These are phyloP conservation scores for Cryptococcus sp. DNA, from an alignment of 1,284 basidiomycete genomes.

Conservation along the genomic window DNA sequence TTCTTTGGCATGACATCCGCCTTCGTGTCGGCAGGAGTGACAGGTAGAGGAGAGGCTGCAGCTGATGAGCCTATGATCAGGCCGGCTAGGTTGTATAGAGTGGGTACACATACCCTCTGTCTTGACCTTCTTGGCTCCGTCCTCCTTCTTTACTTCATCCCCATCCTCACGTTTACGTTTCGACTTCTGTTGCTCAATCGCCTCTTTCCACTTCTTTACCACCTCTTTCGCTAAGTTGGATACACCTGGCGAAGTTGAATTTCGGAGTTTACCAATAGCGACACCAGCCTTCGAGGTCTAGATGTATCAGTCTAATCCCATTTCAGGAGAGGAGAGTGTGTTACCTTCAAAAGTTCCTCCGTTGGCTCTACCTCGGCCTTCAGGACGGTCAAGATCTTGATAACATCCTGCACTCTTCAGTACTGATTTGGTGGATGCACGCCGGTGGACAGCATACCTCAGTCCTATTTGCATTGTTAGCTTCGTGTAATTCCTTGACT, in stretches of 20 bases:
- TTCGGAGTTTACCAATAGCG: constrained; percentile 84
- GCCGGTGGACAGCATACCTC: constrained; percentile 57
- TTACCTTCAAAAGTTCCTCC: constrained; percentile 79
- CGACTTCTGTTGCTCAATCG: constrained; percentile 72
- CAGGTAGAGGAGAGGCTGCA: constrained; percentile 10
- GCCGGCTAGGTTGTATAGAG: no score
- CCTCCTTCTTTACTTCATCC: constrained; percentile 19
- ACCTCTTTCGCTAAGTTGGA: constrained; percentile 84
- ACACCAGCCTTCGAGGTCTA: constrained; percentile 75
- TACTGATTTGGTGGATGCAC: no score
- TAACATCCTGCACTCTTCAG: constrained; percentile 58
- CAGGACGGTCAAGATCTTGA: constrained; percentile 64
- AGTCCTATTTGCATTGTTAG: constrained; percentile 68
- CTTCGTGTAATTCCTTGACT: constrained; percentile 51
- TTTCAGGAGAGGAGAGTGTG: constrained; percentile 49
- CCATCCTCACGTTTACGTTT: constrained; percentile 44
- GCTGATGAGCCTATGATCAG: constrained; percentile 11
- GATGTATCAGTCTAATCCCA: neutral
- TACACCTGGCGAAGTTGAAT: constrained; percentile 66
- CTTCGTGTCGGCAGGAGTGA: constrained; percentile 6
- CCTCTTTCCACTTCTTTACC: constrained; percentile 85
- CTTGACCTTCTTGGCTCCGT: constrained; percentile 36
- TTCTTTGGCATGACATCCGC: neutral
- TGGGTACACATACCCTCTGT: constrained; percentile 18
- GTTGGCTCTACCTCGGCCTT: constrained; percentile 76